Evolutionary conservation across 371 early-diverging fungal species (phyloP).

Genomic region (Syncephalastrum racemosum): DNA sequence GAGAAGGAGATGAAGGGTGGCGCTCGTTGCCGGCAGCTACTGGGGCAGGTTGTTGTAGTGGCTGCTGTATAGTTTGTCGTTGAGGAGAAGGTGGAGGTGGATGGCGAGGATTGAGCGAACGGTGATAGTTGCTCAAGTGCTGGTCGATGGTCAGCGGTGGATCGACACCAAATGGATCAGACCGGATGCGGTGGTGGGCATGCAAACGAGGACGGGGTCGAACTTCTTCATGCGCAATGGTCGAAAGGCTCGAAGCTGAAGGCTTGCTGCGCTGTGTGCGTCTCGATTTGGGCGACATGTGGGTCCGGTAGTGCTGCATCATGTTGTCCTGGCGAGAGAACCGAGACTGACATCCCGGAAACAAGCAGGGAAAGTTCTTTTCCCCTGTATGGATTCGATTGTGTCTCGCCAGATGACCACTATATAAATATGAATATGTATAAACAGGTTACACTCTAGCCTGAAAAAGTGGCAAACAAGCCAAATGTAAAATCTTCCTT

Average conservation of each 20-base stretch:
- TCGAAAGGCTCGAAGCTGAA: constrained; percentile 2
- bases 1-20: constrained; percentile 2
- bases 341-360: constrained; percentile 75
- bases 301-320: constrained; percentile 89
- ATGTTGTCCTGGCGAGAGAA: constrained; percentile 91
- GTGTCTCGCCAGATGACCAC: constrained; percentile 88
- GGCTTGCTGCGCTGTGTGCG: constrained; percentile 34
- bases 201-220: constrained; percentile 37
- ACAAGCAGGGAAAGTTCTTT: constrained; percentile 84
- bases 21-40: neutral
- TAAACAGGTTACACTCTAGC: neutral
- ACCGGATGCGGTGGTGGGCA: constrained; percentile 46
- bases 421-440: constrained; percentile 17
- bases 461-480: neutral
- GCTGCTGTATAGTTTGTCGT: constrained; percentile 8
- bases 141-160: constrained; percentile 49
- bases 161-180: constrained; percentile 34
- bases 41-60: constrained; percentile 8
- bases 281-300: constrained; percentile 74
- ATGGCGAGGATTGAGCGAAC: constrained; percentile 13
- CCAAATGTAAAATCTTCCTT: too few species aligned
- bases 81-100: constrained; percentile 6
- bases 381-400: constrained; percentile 91
- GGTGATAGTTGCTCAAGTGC: constrained; percentile 40
- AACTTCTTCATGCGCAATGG: constrained; percentile 7